Percentiles rank a stretch among this genome's conserved stretches.
These are phyloP conservation scores for Arthromyces matolae DNA, from an alignment of 768 basidiomycete genomes.

Conservation along the genomic window DNA sequence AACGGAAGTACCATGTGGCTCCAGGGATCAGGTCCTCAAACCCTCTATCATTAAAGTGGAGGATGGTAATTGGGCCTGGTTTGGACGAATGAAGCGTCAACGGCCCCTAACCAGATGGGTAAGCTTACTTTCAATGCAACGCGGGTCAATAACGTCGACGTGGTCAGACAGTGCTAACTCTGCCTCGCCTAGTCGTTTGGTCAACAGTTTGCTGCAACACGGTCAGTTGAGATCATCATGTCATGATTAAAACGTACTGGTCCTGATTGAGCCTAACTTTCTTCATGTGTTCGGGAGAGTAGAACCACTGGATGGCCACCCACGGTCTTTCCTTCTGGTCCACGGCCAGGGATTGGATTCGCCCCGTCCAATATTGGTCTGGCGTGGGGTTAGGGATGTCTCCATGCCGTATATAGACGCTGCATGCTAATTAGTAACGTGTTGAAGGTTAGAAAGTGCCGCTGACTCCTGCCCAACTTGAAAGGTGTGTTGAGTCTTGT, in stretches of 20 bases:
- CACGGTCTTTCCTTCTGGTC: background rate
- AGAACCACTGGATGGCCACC: background rate
- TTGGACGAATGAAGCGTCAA: background rate
- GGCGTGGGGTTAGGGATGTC: background rate
- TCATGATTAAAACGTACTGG: background rate
- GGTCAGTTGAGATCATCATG: background rate
- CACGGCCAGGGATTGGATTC: background rate
- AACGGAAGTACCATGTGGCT: too few relatives aligned
- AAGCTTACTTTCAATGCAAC: background rate
- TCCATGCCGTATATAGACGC: background rate
- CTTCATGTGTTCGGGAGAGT: background rate
- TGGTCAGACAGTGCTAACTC: background rate
- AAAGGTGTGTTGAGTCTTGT: too few relatives aligned
- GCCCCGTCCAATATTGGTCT: background rate
- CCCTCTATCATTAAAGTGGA: background rate
- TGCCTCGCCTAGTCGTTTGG: background rate
- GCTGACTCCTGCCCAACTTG: too few relatives aligned
- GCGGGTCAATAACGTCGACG: background rate
- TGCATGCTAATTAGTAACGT: constrained; percentile 5
- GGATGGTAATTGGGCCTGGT: background rate
- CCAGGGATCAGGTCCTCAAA: too few relatives aligned
- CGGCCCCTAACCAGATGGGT: too few relatives aligned
- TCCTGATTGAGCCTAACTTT: background rate
- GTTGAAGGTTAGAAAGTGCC: constrained; percentile 8
- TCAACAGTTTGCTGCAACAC: background rate